Percentiles rank a stretch among this genome's conserved stretches.
Conservation (phyloP, 352 stramenopile species). For the Globisporangium orthogonon region DNA sequence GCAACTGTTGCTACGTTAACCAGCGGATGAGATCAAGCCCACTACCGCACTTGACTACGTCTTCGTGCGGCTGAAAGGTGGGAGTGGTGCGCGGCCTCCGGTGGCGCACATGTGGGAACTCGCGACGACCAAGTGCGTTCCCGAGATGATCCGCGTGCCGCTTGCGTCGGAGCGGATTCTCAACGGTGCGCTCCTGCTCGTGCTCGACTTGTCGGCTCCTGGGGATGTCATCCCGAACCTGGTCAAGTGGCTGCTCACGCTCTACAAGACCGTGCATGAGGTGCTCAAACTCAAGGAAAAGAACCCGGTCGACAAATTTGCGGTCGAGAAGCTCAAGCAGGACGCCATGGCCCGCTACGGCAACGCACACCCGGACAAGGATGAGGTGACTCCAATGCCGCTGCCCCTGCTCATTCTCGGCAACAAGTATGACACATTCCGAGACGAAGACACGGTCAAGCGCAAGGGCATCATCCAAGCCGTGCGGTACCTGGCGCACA, state of each 20-base stretch:
- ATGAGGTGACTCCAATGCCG: slow-evolving; percentile 64
- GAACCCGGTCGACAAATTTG: slow-evolving; percentile 53
- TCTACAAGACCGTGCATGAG: slow-evolving; percentile 49
- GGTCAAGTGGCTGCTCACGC: slow-evolving; percentile 66
- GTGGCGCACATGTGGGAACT: slow-evolving; percentile 93
- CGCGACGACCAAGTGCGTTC: slow-evolving; percentile 67
- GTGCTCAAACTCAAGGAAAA: slow-evolving; percentile 60
- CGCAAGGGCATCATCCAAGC: slow-evolving; percentile 81
- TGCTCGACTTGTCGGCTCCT: slow-evolving; percentile 77
- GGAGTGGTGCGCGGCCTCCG: slow-evolving; percentile 15
- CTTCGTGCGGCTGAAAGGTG: slow-evolving; percentile 72
- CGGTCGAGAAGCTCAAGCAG: slow-evolving; percentile 40
- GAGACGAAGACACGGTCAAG: slow-evolving; percentile 80
- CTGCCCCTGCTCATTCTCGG: slow-evolving; percentile 80
- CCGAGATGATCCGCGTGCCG: slow-evolving; percentile 82
- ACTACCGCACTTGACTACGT: slow-evolving; percentile 90
- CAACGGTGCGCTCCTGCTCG: slow-evolving; percentile 70
- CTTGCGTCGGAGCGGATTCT: slow-evolving; percentile 70
- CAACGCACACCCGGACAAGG: slow-evolving; percentile 56
- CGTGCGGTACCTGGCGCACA: slow-evolving; percentile 80
- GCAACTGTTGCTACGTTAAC: slow-evolving; percentile 8
- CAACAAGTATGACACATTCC: slow-evolving; percentile 90
- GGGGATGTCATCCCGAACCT: slow-evolving; percentile 75
- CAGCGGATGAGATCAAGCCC: slow-evolving; percentile 82
- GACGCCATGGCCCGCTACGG: slow-evolving; percentile 52